These are phyloP conservation scores for Neurospora sp. DNA, from an alignment of 495 filamentous ascomycete genomes.

Conservation along the genomic window DNA sequence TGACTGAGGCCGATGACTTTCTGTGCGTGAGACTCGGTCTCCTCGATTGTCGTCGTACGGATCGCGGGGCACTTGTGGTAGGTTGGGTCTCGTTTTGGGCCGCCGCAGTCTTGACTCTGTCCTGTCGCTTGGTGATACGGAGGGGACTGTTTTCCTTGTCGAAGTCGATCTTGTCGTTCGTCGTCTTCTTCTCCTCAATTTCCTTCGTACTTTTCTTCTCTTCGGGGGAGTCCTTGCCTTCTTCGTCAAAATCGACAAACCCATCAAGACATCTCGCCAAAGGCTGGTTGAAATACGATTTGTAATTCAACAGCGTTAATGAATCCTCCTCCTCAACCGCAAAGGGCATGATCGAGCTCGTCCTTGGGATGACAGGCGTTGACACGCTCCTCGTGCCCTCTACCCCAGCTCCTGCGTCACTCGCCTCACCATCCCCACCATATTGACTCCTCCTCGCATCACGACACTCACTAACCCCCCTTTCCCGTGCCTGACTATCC, in stretches of 20 bases:
- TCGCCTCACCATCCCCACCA: neutral
- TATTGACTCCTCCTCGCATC: neutral
- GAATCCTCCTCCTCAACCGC: constrained; percentile 13
- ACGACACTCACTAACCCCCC: neutral
- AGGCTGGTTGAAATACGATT: constrained; percentile 16
- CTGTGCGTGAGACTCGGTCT: neutral
- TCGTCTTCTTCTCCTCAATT: neutral
- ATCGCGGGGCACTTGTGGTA: neutral
- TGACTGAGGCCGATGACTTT: neutral
- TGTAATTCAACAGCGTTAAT: constrained; percentile 20
- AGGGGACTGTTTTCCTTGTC: neutral
- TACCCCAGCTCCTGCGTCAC: neutral
- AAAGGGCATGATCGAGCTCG: neutral
- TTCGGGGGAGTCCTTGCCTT: neutral
- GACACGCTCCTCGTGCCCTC: neutral
- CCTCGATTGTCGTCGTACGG: neutral
- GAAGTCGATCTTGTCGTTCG: neutral
- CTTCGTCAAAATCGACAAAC: neutral
- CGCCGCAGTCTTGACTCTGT: neutral
- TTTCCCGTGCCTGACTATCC: neutral
- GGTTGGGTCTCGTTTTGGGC: neutral
- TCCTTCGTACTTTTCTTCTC: neutral
- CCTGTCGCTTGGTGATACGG: neutral
- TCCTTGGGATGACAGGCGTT: neutral
- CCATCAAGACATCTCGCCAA: constrained; percentile 19